Conservation (phyloP, 306 rosid species). For the Quercus glauca region DNA sequence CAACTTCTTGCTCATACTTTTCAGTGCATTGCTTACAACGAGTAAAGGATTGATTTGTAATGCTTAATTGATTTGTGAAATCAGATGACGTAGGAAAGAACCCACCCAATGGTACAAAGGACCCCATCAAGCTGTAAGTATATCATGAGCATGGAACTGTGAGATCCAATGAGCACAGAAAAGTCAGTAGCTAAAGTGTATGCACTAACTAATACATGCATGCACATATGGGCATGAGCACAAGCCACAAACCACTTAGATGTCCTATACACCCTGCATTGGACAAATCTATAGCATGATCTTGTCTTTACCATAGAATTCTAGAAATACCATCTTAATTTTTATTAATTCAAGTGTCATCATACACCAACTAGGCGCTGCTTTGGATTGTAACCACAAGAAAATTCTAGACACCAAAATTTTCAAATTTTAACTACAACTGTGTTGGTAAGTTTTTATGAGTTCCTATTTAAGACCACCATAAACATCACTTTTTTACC, state of each 20-base stretch:
- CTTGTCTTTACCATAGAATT: neutral
- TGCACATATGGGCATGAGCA: neutral
- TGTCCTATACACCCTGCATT: neutral
- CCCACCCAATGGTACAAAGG: conserved; percentile 94
- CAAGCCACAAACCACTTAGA: conserved; percentile 1
- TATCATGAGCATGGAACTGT: conserved; percentile 54
- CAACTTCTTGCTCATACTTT: conserved; percentile 76
- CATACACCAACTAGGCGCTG: neutral
- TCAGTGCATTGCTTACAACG: conserved; percentile 70
- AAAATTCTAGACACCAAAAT: no score
- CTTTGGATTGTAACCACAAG: neutral
- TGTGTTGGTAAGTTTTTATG: no score
- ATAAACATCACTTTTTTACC: no score
- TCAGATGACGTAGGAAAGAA: conserved; percentile 70
- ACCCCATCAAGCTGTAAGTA: conserved; percentile 88
- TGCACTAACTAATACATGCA: conserved; percentile 12
- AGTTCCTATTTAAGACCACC: no score
- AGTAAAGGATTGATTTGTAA: conserved; percentile 33
- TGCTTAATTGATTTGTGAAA: conserved; percentile 38
- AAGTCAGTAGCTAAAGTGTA: conserved; percentile 40
- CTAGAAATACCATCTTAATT: neutral
- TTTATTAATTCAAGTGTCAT: neutral
- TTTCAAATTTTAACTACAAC: no score
- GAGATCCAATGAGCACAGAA: conserved; percentile 49
- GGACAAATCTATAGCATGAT: neutral